Conservation (phyloP, 1,284 basidiomycete species). For the Singerocomus inundabilis region DNA sequence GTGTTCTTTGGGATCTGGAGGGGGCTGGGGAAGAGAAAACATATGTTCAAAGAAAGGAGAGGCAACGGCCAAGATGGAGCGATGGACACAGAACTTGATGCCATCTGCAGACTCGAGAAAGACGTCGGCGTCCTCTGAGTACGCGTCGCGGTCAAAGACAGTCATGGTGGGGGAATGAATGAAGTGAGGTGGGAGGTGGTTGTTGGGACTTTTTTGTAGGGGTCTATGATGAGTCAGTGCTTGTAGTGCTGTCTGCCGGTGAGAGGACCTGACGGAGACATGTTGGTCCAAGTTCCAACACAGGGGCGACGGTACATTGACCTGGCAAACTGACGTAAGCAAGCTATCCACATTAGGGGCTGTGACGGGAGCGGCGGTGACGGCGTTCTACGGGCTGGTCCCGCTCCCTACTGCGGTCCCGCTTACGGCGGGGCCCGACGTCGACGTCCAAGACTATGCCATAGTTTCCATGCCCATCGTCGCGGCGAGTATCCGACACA, state of each 20-base stretch:
- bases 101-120: constrained; percentile 49
- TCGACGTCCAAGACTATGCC: constrained; percentile 75
- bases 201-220: too few species aligned
- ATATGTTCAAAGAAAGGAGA: constrained; percentile 69
- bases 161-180: constrained; percentile 26
- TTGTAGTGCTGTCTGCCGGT: too few species aligned
- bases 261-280: background rate
- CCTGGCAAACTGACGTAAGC: constrained; percentile 26
- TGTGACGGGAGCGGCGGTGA: constrained; percentile 7
- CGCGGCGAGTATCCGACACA: constrained; percentile 59
- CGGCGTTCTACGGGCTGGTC: constrained; percentile 24
- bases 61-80: constrained; percentile 55
- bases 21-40: constrained; percentile 62
- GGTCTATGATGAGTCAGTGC: too few species aligned
- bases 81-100: constrained; percentile 59
- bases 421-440: constrained; percentile 20
- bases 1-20: constrained; percentile 20
- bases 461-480: constrained; percentile 44
- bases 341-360: constrained; percentile 3
- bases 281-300: constrained; percentile 19
- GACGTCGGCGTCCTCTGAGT: constrained; percentile 52
- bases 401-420: constrained; percentile 22
- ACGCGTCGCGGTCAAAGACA: constrained; percentile 33
- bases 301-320: constrained; percentile 9
- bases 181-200: too few species aligned